Evolutionary conservation across 2,329 filamentous ascomycete genomes (phyloP), one percentile per base, ranked within the genome.

Genomic region (Aaosphaeria arxii): DNA sequence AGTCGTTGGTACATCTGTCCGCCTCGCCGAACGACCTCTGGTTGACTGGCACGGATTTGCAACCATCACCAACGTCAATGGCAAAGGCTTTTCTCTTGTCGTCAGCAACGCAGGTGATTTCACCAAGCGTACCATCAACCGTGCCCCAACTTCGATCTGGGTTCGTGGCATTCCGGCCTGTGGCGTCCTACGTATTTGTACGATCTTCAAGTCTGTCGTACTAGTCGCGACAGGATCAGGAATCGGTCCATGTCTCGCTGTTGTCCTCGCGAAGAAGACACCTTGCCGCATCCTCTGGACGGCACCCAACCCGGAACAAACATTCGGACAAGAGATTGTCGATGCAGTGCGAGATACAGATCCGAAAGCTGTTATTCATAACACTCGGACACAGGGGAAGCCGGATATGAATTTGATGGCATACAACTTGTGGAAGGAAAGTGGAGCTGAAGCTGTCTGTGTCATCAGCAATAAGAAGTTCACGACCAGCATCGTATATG

Each of bases 391-490:
- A 30, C 75, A 76, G 35, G 85, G 84, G 0, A 79, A 86, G 31
- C 79, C 85, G 2, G 80, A 89, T 61, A 82, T 88, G 70, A 63
- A 83, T 29, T 77, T 77, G 4, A 72, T 83, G 49, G 76, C 79
- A 31, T 85, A 81, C 54, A 70, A 74, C 17, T 71, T 86, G 42
- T 76, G 73, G 51, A 69, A 68, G 50, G 71, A 80, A 45, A 76
- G 74, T 31, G 64, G 72, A 0, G 79, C 80, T 1, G 87, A 91
- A 74, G 87, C 86, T 3, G 85, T 89, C 11, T 84, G 88, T 57
- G 78, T 90, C 47, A 88, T 91, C 58, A 85, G 84, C 46, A 91
- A 91, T 62, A 84, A 87, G 49, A 79, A 73, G 52, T 79, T 89
- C 40, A 90, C 87, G 17, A 79, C 78, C 56, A 82, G 83, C 69